These are phyloP conservation scores for Talaromyces funiculosus DNA, from an alignment of 2,329 filamentous ascomycete genomes.

Conservation along the genomic window DNA sequence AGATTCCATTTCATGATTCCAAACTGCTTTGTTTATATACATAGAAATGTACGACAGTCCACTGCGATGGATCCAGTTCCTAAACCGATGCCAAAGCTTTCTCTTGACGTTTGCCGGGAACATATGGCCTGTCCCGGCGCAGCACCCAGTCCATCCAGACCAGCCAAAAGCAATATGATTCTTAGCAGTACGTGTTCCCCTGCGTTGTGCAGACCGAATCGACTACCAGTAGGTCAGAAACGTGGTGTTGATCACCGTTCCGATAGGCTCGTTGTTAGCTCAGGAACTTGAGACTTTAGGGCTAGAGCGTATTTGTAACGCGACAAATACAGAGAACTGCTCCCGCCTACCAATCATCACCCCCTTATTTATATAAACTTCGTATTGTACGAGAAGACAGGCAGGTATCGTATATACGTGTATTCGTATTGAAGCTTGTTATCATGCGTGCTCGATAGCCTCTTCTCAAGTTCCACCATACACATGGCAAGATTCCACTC, in stretches of 20 bases:
- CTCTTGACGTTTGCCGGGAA: not conserved
- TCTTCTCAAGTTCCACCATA: not conserved
- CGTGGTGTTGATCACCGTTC: not conserved
- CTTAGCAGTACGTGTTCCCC: not conserved
- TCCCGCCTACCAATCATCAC: not conserved
- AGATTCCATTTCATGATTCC: not conserved
- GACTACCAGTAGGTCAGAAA: conserved; percentile 2
- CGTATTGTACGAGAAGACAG: not conserved
- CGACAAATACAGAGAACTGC: not conserved
- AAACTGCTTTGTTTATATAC: not conserved
- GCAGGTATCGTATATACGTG: not conserved
- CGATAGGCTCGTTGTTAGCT: conserved; percentile 4
- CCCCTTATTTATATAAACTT: not conserved
- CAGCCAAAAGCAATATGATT: no score
- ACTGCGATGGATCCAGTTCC: not conserved
- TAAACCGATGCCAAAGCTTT: not conserved
- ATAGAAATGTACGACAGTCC: no score
- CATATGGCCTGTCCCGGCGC: no score
- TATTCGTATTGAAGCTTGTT: not conserved
- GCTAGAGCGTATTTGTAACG: not conserved
- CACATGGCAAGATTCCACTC: not conserved
- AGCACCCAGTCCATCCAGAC: no score
- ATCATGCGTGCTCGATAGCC: not conserved
- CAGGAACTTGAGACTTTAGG: not conserved
- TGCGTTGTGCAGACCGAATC: not conserved